Conservation (phyloP, 192 early-diverging fungal species). For the Linnemannia zychae region DNA sequence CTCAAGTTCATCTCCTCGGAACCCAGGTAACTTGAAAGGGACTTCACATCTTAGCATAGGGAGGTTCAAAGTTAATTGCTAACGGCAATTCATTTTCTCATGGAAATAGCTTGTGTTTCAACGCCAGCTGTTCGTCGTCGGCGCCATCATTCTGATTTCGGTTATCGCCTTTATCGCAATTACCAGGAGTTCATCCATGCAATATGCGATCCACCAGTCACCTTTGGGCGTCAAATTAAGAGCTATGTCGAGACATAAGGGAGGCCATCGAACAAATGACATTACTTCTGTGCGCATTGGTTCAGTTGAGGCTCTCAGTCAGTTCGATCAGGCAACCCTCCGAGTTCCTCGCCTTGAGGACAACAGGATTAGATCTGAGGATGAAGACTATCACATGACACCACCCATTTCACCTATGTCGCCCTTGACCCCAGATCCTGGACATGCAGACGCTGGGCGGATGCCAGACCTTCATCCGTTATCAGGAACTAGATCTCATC, state of each 20-base stretch:
- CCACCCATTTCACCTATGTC: slow-evolving; percentile 41
- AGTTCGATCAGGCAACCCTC: slow-evolving; percentile 35
- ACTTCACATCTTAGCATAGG: background rate
- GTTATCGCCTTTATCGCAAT: slow-evolving; percentile 57
- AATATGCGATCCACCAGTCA: slow-evolving; percentile 52
- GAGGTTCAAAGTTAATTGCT: background rate
- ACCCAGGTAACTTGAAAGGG: slow-evolving; percentile 49
- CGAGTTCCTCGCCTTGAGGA: slow-evolving; percentile 2
- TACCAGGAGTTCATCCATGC: slow-evolving; percentile 58
- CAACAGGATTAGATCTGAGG: background rate
- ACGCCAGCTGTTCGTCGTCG: slow-evolving; percentile 54
- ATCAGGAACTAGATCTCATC: background rate
- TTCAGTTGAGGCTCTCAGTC: slow-evolving; percentile 37
- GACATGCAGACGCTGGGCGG: background rate
- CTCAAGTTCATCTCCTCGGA: slow-evolving; percentile 61
- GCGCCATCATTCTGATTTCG: slow-evolving; percentile 49
- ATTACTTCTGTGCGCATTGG: slow-evolving; percentile 45
- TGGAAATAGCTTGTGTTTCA: slow-evolving; percentile 58
- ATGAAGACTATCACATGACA: slow-evolving; percentile 23
- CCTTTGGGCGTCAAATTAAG: slow-evolving; percentile 43
- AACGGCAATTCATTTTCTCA: background rate
- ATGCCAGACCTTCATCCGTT: slow-evolving; percentile 3
- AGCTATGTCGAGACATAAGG: slow-evolving; percentile 40
- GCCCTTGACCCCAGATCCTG: slow-evolving; percentile 34
- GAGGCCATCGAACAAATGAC: background rate